phyloP scores from a whole-genome alignment of 805 yeast genomes.

The Saturnispora diversa region DNA sequence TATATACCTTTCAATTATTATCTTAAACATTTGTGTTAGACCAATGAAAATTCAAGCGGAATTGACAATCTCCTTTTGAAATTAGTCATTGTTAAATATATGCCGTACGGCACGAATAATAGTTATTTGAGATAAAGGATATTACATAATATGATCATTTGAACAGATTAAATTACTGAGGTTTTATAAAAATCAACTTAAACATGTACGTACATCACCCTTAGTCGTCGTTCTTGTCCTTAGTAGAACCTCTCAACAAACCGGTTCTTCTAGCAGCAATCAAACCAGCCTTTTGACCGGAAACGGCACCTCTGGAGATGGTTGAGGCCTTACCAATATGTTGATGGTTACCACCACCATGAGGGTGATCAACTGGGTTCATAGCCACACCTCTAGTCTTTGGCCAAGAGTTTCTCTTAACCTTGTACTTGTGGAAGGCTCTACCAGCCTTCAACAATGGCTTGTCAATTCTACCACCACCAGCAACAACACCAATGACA shows the following conservation, averaged over 20 bases:
- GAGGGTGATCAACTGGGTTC: constrained; percentile 99
- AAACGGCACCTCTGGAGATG: constrained; percentile 97
- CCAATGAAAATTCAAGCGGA: no score
- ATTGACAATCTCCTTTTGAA: no score
- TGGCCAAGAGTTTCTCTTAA: constrained; percentile 99
- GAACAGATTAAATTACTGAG: background rate
- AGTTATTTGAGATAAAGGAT: no score
- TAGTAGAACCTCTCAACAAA: constrained; percentile 95
- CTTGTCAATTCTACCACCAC: constrained; percentile 99
- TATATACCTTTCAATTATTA: no score
- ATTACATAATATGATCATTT: no score
- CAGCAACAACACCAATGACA: constrained; percentile 99
- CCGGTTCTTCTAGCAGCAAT: constrained; percentile 99
- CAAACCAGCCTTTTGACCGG: constrained; percentile 99
- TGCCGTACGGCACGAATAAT: background rate
- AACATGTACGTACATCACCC: constrained; percentile 2
- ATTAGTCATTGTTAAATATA: no score
- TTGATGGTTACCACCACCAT: constrained; percentile 99
- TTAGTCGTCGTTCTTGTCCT: constrained; percentile 41
- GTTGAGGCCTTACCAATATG: constrained; percentile 99
- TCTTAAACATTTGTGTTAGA: no score
- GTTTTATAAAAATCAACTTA: constrained; percentile 1
- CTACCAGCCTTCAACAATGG: constrained; percentile 99
- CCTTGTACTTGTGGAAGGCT: constrained; percentile 99
- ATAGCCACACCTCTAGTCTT: constrained; percentile 99